These are phyloP conservation scores for Talaromyces sp. DNA, from an alignment of 2,329 filamentous ascomycete species.

Conservation along the genomic window DNA sequence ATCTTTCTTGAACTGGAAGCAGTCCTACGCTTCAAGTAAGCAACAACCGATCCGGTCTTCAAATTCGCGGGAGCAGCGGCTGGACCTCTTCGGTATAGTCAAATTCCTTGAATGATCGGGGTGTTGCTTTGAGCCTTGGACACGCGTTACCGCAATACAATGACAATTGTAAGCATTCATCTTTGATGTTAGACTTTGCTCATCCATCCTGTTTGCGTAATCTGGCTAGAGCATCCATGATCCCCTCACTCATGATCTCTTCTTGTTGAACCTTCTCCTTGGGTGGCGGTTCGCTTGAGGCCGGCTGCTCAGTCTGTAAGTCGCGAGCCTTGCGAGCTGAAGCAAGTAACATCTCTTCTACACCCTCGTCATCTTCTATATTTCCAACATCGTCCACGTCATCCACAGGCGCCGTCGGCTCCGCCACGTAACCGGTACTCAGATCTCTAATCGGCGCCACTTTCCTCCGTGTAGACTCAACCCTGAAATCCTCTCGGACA, in stretches of 20 bases:
- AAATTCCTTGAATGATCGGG: background rate
- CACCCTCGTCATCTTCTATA: conserved; percentile 42
- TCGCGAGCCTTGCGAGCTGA: conserved; percentile 26
- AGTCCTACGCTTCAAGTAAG: background rate
- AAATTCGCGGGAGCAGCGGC: background rate
- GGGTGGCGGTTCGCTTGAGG: conserved; percentile 10
- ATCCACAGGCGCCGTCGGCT: conserved; percentile 22
- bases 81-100: background rate
- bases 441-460: conserved; percentile 32
- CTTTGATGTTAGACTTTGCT: background rate
- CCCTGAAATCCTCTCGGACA: conserved; percentile 79
- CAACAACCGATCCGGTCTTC: background rate
- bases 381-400: conserved; percentile 28
- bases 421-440: conserved; percentile 14
- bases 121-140: background rate
- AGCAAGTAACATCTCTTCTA: conserved; percentile 42
- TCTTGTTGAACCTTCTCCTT: conserved; percentile 30
- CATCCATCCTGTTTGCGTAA: conserved; percentile 41
- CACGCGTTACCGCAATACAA: too few relatives aligned
- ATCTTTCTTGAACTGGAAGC: background rate
- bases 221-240: conserved; percentile 57
- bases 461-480: conserved; percentile 63
- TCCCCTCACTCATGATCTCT: conserved; percentile 52
- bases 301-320: conserved; percentile 24
- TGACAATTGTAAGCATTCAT: background rate